A percentile compares a stretch with the other conserved stretches of the same genome.
Conservation (phyloP, 805 yeast genomes). For the Yarrowia divulgata region DNA sequence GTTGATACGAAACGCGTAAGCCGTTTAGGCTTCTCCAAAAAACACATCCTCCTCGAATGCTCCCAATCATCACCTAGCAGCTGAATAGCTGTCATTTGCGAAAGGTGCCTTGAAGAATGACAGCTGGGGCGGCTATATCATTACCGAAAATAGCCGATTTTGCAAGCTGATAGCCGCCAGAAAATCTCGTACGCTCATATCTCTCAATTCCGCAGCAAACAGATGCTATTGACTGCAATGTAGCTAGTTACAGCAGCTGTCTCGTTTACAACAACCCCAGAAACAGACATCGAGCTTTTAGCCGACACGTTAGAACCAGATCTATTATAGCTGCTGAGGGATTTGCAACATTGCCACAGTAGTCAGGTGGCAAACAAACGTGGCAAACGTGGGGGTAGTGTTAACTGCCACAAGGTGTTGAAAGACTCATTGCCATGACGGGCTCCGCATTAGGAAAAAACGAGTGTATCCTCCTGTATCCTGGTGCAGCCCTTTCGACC, state of each 20-base stretch:
- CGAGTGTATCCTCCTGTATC: neutral
- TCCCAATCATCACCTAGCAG: neutral
- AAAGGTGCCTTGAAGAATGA: neutral
- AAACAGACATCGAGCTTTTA: neutral
- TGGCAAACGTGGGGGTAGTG: too few relatives aligned
- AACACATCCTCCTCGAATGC: neutral
- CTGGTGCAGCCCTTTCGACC: slow-evolving; percentile 20
- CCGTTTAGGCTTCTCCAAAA: neutral
- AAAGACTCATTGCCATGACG: too few relatives aligned
- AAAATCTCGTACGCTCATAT: too few relatives aligned
- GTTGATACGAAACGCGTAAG: neutral
- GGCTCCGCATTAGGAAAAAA: slow-evolving; percentile 15
- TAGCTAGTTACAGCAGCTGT: neutral
- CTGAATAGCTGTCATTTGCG: too few relatives aligned
- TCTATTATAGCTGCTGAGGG: slow-evolving; percentile 20
- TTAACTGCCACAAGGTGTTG: too few relatives aligned
- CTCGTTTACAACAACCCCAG: slow-evolving; percentile 10
- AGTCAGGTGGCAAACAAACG: too few relatives aligned
- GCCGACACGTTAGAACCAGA: slow-evolving; percentile 1
- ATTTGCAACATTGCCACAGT: neutral
- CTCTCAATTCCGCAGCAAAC: slow-evolving; percentile 8
- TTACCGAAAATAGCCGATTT: too few relatives aligned
- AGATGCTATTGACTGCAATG: neutral
- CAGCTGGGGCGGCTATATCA: too few relatives aligned
- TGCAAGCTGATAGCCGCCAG: too few relatives aligned